phyloP scores from a whole-genome alignment of 495 filamentous ascomycete genomes.

The Patellaria atrata region DNA sequence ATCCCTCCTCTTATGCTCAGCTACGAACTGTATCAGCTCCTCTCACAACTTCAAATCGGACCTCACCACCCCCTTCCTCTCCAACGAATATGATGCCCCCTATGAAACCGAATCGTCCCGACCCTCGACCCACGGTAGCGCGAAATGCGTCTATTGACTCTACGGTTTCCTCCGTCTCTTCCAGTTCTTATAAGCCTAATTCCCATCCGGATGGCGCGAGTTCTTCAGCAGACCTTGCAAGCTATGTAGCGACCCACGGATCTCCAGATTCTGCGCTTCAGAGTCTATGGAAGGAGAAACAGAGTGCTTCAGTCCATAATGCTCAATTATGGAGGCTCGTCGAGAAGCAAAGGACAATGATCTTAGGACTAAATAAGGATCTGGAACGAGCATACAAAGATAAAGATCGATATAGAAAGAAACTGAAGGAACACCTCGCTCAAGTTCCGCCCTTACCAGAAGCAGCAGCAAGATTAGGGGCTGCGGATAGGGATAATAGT shows the following conservation, averaged over 20 bases:
- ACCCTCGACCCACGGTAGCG: slow-evolving; percentile 35
- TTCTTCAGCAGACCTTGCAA: slow-evolving; percentile 24
- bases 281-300: slow-evolving; percentile 81
- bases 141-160: slow-evolving; percentile 93
- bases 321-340: slow-evolving; percentile 87
- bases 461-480: slow-evolving; percentile 14
- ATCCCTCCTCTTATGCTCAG: slow-evolving; percentile 17
- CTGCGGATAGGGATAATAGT: slow-evolving; percentile 18
- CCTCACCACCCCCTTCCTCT: slow-evolving; percentile 21
- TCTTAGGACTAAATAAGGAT: slow-evolving; percentile 88
- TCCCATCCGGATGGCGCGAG: slow-evolving; percentile 28
- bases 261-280: slow-evolving; percentile 81
- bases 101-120: slow-evolving; percentile 17
- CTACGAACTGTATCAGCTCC: slow-evolving; percentile 25
- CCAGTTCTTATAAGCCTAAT: slow-evolving; percentile 46
- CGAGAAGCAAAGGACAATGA: slow-evolving; percentile 89
- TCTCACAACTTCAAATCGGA: slow-evolving; percentile 14
- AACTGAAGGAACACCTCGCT: slow-evolving; percentile 60
- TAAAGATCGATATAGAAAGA: slow-evolving; percentile 86
- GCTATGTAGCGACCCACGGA: slow-evolving; percentile 51
- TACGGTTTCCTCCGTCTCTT: slow-evolving; percentile 73
- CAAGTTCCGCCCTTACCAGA: slow-evolving; percentile 35
- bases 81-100: slow-evolving; percentile 20
- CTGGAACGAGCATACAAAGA: slow-evolving; percentile 84
- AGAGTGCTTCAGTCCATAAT: slow-evolving; percentile 75